Conservation (phyloP, 805 yeast species). For the Hanseniaspora clermontiae region DNA sequence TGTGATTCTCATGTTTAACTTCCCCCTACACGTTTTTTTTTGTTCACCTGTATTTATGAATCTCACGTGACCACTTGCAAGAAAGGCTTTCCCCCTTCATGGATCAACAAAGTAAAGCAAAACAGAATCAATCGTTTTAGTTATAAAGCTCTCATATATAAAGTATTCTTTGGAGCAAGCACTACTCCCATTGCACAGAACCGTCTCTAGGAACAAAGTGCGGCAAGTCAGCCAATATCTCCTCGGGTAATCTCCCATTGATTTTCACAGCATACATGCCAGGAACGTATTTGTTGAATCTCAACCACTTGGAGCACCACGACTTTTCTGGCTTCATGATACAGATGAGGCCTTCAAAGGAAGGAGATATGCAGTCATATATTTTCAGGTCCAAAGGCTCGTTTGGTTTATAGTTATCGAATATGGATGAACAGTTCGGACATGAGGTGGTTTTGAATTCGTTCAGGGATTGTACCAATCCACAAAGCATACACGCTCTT, state of each 20-base stretch:
- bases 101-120: too few relatives aligned
- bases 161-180: too few relatives aligned
- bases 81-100: too few relatives aligned
- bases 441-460: slow-evolving; percentile 80
- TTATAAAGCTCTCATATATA: too few relatives aligned
- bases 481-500: slow-evolving; percentile 96
- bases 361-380: slow-evolving; percentile 88
- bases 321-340: slow-evolving; percentile 71
- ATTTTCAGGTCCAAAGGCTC: slow-evolving; percentile 58
- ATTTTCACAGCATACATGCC: slow-evolving; percentile 92
- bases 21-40: too few relatives aligned
- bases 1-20: too few relatives aligned
- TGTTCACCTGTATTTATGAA: too few relatives aligned
- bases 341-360: slow-evolving; percentile 91
- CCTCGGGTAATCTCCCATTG: slow-evolving; percentile 81
- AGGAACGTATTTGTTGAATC: slow-evolving; percentile 76
- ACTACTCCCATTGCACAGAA: slow-evolving; percentile 38
- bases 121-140: too few relatives aligned
- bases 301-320: slow-evolving; percentile 95
- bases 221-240: slow-evolving; percentile 59
- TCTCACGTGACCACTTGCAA: too few relatives aligned
- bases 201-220: slow-evolving; percentile 94
- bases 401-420: slow-evolving; percentile 37
- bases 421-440: slow-evolving; percentile 87
- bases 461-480: slow-evolving; percentile 69